Evolutionary conservation across 1,284 basidiomycete genomes (phyloP).

Genomic region (Laetiporus sulphureus): DNA sequence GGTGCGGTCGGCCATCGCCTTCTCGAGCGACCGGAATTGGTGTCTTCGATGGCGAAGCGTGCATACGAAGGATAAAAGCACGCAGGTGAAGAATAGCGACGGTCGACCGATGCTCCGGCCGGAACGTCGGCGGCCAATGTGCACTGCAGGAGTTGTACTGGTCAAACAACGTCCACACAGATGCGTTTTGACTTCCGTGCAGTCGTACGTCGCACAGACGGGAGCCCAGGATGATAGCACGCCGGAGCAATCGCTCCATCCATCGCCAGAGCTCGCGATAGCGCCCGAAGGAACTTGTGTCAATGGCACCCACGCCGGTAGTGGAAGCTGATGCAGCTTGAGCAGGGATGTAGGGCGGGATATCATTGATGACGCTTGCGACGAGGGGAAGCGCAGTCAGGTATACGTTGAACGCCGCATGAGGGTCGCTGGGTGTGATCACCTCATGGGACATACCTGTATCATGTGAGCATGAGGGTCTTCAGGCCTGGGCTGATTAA

Average conservation of each 20-base stretch:
- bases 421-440: constrained; percentile 39
- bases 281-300: constrained; percentile 46
- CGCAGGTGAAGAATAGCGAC: constrained; percentile 68
- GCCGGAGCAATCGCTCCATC: constrained; percentile 67
- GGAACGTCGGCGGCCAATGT: constrained; percentile 72
- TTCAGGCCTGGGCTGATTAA: constrained; percentile 5
- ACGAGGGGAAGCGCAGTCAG: constrained; percentile 50
- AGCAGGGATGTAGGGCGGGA: constrained; percentile 32
- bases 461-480: constrained; percentile 2
- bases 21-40: constrained; percentile 1
- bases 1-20: constrained; percentile 29
- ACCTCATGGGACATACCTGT: constrained; percentile 48
- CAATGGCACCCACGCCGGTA: constrained; percentile 28
- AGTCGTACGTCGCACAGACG: constrained; percentile 33
- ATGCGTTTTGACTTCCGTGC: constrained; percentile 29
- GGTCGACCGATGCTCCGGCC: constrained; percentile 64
- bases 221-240: constrained; percentile 53
- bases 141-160: constrained; percentile 58
- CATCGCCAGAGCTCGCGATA: constrained; percentile 77
- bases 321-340: constrained; percentile 25
- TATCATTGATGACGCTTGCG: constrained; percentile 40
- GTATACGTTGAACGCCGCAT: constrained; percentile 48
- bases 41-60: constrained; percentile 16
- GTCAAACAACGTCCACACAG: constrained; percentile 52
- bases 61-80: constrained; percentile 53